These are phyloP conservation scores for Nepenthes mirabilis DNA, from an alignment of 148 eudicot species.

Conservation along the genomic window DNA sequence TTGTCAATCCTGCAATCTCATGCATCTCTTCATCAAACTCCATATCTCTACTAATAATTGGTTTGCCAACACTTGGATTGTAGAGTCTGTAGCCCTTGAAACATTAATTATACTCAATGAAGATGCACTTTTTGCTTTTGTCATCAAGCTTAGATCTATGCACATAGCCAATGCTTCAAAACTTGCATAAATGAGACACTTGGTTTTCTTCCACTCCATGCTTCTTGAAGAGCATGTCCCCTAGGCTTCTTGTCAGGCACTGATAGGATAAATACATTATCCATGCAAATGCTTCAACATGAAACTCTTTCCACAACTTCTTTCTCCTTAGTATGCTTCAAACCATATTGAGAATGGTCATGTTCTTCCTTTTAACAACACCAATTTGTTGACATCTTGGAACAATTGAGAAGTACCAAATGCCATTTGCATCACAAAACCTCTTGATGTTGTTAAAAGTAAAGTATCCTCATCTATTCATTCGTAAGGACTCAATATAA, in stretches of 20 bases:
- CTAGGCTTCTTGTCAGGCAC: not conserved
- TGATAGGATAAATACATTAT: not conserved
- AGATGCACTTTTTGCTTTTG: not conserved
- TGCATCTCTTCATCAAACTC: not conserved
- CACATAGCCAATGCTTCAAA: not conserved
- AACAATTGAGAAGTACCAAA: not conserved
- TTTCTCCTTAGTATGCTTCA: not conserved
- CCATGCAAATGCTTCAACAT: not conserved
- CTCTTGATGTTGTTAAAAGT: not conserved
- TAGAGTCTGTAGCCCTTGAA: not conserved
- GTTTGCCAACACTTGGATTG: not conserved
- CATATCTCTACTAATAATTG: not conserved
- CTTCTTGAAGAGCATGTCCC: not conserved
- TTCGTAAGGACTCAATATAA: not conserved
- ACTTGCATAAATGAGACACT: not conserved
- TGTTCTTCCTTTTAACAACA: not conserved
- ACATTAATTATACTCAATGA: not conserved
- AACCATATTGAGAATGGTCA: not conserved
- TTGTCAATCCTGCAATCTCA: no score
- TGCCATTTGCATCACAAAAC: not conserved
- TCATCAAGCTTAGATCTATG: not conserved
- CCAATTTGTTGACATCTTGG: not conserved
- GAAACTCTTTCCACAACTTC: not conserved
- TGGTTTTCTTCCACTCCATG: conserved; percentile 1
- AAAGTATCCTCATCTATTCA: not conserved